Evolutionary conservation across 192 early-diverging fungal species (phyloP).

Genomic region (Coemansia sp.): DNA sequence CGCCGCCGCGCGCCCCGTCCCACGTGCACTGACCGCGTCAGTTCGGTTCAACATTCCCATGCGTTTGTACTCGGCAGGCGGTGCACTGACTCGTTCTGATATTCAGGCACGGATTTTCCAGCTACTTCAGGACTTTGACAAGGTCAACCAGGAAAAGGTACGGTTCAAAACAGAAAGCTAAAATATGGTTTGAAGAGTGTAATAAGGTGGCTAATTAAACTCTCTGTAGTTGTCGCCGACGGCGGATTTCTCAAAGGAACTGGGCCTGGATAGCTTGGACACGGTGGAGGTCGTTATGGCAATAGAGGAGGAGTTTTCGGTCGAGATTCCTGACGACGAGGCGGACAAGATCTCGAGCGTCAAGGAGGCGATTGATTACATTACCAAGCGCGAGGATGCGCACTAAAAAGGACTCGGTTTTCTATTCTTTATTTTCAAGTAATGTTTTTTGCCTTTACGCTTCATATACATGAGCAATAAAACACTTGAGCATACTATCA

Average conservation of each 20-base stretch:
- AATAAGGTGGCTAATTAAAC: too few relatives aligned
- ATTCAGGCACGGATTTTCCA: conserved; percentile 87
- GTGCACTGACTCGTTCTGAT: conserved; percentile 63
- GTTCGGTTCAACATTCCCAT: conserved; percentile 7
- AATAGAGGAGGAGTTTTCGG: conserved; percentile 98
- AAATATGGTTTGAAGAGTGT: too few relatives aligned
- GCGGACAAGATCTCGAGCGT: conserved; percentile 93
- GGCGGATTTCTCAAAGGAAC: conserved; percentile 89
- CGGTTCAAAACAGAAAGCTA: conserved; percentile 1
- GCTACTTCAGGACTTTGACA: conserved; percentile 93
- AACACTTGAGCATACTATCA: neutral
- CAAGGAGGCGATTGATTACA: conserved; percentile 85
- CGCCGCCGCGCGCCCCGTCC: conserved; percentile 3
- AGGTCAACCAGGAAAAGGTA: conserved; percentile 92
- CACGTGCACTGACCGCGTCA: neutral
- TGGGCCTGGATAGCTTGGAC: conserved; percentile 94
- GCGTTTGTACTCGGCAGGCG: conserved; percentile 76
- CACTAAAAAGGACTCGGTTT: conserved; percentile 49
- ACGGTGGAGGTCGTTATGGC: conserved; percentile 99
- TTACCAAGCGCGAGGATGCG: conserved; percentile 69
- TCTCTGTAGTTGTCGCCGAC: conserved; percentile 70
- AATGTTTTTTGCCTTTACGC: neutral
- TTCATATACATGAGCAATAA: neutral
- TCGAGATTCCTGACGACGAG: conserved; percentile 96
- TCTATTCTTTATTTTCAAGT: neutral